Conservation (phyloP, 352 stramenopile genomes). For the Phytophthora hybrid region DNA sequence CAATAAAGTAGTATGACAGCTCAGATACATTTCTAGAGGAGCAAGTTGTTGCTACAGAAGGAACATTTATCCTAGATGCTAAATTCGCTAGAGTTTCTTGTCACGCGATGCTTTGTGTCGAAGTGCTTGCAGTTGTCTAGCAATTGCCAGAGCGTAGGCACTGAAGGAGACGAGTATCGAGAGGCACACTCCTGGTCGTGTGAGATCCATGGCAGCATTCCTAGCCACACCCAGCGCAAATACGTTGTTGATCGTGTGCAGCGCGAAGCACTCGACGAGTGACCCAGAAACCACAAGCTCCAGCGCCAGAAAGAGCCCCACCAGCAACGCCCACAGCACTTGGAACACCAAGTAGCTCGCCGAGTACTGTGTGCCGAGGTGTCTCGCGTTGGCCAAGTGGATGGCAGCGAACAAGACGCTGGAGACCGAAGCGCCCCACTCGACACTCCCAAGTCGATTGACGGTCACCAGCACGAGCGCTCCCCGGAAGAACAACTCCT, state of each 20-base stretch:
- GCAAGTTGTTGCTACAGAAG: too few relatives aligned
- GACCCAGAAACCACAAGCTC: constrained; percentile 47
- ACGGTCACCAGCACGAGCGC: constrained; percentile 54
- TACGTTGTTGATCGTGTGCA: constrained; percentile 71
- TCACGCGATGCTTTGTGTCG: not conserved
- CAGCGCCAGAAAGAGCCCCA: constrained; percentile 59
- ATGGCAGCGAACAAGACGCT: constrained; percentile 57
- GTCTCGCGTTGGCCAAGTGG: constrained; percentile 53
- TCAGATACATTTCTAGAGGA: not conserved
- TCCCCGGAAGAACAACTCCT: constrained; percentile 78
- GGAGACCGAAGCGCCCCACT: constrained; percentile 40
- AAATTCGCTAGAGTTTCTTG: constrained; percentile 15
- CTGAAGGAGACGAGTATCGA: constrained; percentile 15
- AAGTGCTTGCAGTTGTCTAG: constrained; percentile 30
- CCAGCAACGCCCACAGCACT: constrained; percentile 48
- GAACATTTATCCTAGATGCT: too few relatives aligned
- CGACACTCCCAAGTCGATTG: constrained; percentile 45
- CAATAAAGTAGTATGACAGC: constrained; percentile 2
- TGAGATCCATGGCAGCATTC: constrained; percentile 18
- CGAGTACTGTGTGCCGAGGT: constrained; percentile 33
- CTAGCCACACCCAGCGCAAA: constrained; percentile 51
- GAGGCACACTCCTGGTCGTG: constrained; percentile 3
- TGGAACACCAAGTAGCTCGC: constrained; percentile 53
- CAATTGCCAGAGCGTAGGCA: constrained; percentile 32
- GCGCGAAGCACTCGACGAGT: constrained; percentile 57